Base-by-base conservation (phyloP, 148 eudicot species). In the Rhododendron kiyosumense region DNA sequence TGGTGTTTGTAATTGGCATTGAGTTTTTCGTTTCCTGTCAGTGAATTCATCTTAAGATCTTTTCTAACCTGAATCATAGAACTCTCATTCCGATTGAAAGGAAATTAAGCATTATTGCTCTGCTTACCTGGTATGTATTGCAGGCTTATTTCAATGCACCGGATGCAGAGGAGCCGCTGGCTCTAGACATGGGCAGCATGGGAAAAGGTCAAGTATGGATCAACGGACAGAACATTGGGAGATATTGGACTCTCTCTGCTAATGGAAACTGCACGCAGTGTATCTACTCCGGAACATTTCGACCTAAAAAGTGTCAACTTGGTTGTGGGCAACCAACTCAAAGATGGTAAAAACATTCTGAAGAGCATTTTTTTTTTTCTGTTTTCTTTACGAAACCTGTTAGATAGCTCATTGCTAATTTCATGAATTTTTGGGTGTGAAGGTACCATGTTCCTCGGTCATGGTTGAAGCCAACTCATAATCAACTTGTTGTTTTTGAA, bases 151-250 rank as follows among this genome's bases (percentile, higher is more conserved):
- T 96, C 88, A 89, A 93, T 79, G 90, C 94, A 83, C 98, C 98
- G 32, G 78, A 81, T 57, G 98, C 96, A 26, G 87, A 86, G 71
- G 95, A 92, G 11, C 98, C 98, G 1, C 87, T 96, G 85, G 98
- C 94, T 57, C 82, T 96, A 87, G 98, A 96, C 89, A 87, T 96
- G 90, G 81, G 86, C 36, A 93, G 94, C 85, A 96, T 96, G 98
- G 94, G 96, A 52, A 96, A 96, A 74, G 98, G 98, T 49, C 98
- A 96, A 88, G 91, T 88, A 65, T 96, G 98, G 98, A 89, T 96
- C 87, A 96, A 96, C 57, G 98, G 98, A 5, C 91, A 93, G 77
- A 93, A 92, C 84, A 91, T 96, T 18, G 98, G 98, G 38, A 89
- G 98, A 90, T 94, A 93, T 87, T 96, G 98, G 98, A 90, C 93